Evolutionary conservation across 2,329 filamentous ascomycete species (phyloP).

Genomic region (Botrytis sinoallii): DNA sequence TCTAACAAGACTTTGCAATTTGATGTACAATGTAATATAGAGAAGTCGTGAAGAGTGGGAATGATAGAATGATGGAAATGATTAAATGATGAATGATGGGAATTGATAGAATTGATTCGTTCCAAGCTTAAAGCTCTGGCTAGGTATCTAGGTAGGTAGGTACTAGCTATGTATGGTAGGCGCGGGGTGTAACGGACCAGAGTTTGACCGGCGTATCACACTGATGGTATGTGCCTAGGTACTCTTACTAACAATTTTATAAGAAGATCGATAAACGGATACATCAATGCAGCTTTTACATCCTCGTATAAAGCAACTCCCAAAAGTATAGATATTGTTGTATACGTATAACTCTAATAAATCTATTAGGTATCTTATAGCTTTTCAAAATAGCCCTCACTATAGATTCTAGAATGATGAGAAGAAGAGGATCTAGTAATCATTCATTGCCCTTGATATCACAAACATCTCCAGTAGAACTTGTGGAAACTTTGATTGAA

Average conservation of each 20-base stretch:
- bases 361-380: neutral
- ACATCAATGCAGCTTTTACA: neutral
- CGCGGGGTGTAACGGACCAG: conserved; percentile 1
- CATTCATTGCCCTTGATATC: neutral
- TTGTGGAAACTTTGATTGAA: neutral
- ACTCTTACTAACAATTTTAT: no score
- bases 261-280: no score
- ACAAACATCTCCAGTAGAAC: neutral
- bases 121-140: neutral
- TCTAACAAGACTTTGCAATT: neutral
- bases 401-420: neutral
- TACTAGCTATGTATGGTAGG: conserved; percentile 1
- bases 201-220: neutral
- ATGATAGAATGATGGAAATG: neutral
- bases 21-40: neutral
- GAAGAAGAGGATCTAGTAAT: neutral
- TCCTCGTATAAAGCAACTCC: neutral
- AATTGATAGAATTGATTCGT: neutral
- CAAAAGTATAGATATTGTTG: neutral
- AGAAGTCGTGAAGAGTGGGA: neutral
- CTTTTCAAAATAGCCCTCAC: neutral
- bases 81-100: neutral
- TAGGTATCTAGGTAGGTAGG: neutral
- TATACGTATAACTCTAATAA: neutral
- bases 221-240: neutral